phyloP scores from a whole-genome alignment of 306 rosid genomes.

The Quercus glauca region DNA sequence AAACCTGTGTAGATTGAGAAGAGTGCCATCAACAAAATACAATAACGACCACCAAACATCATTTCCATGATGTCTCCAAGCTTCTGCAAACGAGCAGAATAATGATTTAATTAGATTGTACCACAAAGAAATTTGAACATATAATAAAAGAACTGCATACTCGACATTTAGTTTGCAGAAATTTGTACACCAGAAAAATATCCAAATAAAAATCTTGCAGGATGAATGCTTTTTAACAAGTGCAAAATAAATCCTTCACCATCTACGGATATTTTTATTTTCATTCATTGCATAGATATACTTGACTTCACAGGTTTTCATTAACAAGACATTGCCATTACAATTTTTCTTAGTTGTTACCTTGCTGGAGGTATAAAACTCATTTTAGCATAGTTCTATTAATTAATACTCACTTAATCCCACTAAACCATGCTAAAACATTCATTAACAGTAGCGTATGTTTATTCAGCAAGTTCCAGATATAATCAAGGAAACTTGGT shows the following conservation, averaged over 20 bases:
- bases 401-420: background rate
- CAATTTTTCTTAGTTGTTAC: background rate
- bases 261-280: background rate
- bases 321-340: background rate
- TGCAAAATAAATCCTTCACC: background rate
- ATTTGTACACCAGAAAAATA: background rate
- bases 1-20: conserved; percentile 96
- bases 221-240: background rate
- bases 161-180: background rate
- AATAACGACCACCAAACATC: conserved; percentile 98
- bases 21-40: conserved; percentile 81
- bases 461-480: background rate
- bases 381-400: background rate
- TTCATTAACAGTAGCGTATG: background rate
- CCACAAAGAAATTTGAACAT: background rate
- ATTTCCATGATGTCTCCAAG: conserved; percentile 94
- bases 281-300: background rate
- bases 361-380: background rate
- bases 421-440: background rate
- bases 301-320: background rate
- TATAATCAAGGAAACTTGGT: background rate
- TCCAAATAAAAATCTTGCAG: background rate
- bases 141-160: background rate
- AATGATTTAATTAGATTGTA: conserved; percentile 21
- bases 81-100: conserved; percentile 59